Evolutionary conservation across 1,284 basidiomycete species (phyloP).

Genomic region (Ceratobasidium sp.): DNA sequence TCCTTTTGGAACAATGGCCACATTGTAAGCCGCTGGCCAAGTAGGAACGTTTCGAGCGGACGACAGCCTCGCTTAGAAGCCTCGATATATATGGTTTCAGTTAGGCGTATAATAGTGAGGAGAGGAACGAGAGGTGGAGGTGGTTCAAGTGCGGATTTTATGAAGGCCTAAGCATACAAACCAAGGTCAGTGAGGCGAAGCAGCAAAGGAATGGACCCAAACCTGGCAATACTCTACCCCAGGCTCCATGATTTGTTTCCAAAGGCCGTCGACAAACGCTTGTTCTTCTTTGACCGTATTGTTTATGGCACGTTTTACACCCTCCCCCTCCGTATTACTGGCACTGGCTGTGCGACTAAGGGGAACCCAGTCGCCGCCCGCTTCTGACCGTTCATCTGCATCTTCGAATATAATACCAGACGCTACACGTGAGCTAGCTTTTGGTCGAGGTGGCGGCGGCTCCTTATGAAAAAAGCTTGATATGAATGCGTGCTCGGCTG

Average conservation of each 20-base stretch:
- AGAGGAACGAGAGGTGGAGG: conserved; percentile 75
- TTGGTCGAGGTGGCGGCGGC: background rate
- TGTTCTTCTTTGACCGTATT: conserved; percentile 63
- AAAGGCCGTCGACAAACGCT: conserved; percentile 65
- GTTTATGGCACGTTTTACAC: background rate
- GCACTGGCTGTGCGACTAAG: conserved; percentile 25
- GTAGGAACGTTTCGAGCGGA: conserved; percentile 80
- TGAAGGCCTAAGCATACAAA: conserved; percentile 64
- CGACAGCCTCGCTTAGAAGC: conserved; percentile 76
- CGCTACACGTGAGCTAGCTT: background rate
- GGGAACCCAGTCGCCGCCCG: conserved; percentile 32
- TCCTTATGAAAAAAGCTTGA: conserved; percentile 72
- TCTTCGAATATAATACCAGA: conserved; percentile 31
- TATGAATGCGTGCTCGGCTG: conserved; percentile 88
- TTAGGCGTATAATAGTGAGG: conserved; percentile 87
- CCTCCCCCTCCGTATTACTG: background rate
- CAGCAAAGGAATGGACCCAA: conserved; percentile 43
- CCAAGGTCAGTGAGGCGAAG: background rate
- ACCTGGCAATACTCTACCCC: conserved; percentile 84
- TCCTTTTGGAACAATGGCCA: conserved; percentile 92
- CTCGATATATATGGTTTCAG: conserved; percentile 76
- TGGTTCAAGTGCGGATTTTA: conserved; percentile 69
- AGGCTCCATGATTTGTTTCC: conserved; percentile 92
- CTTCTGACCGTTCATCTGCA: conserved; percentile 33
- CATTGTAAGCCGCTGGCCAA: conserved; percentile 79